Evolutionary conservation across 768 basidiomycete genomes (phyloP), one percentile per base, ranked within the genome.

Genomic region (Mrakia frigida): DNA sequence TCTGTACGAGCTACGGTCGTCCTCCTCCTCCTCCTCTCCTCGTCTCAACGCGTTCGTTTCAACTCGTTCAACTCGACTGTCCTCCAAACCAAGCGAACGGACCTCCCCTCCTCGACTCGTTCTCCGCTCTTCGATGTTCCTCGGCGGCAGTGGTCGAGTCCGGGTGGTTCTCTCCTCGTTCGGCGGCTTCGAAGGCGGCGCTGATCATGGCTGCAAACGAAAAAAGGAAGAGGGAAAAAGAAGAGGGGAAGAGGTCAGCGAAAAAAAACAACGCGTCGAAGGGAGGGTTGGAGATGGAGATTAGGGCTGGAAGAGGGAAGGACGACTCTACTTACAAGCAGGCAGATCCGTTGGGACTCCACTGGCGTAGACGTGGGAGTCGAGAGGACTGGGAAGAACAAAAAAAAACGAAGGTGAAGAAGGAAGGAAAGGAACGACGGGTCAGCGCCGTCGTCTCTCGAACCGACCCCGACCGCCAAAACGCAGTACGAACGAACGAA

Each of bases 331-430:
- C 70, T 23, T 18, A 72, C 65, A 60, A 14, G 77, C 77, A 18
- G 77, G 77, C 23, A 78, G 68, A 56, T 78, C 77, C 23, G 77
- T 74, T 43, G 73, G 77, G 3, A 78, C 77, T 33, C 77, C 77
- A n/a, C 28, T 56, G 2, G 77, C 73, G 67, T 78, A 78, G 31
- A 70, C 68, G 41, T 70, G 67, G 23, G 73, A 73, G 61, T 78
- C 77, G 46, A 78, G 73, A 16, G 77, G 77, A 56, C 56, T 56
- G n/a, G 6, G n/a, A 6, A 25, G n/a, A 28, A 21, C 21, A 18
- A 56, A n/a, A 11, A 3, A 23, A n/a, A 56, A 3, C 53, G 25
- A 56, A 56, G 25, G n/a, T 6, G 3, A 56, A 56, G n/a, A 46
- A 9, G 43, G 43, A 46, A 46, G 43, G 43, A 46, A 7, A 18